These are phyloP conservation scores for Kodamaea restingae DNA, from an alignment of 805 yeast species.

Conservation along the genomic window DNA sequence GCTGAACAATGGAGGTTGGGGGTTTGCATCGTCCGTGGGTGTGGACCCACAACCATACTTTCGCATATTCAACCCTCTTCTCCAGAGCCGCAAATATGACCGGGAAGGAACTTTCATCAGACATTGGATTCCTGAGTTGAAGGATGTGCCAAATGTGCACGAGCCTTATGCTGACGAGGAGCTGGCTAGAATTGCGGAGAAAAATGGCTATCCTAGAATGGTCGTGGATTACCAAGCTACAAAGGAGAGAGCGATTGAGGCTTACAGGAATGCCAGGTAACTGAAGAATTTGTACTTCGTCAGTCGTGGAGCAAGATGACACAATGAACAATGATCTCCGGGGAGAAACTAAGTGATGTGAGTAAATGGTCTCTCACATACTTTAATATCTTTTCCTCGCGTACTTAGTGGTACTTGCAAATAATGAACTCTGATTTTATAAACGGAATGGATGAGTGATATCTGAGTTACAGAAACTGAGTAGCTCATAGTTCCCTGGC, in stretches of 20 bases:
- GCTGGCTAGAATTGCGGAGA: conserved; percentile 16
- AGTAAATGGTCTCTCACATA: too few relatives aligned
- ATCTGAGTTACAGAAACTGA: too few relatives aligned
- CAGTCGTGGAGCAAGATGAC: too few relatives aligned
- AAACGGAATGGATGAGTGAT: too few relatives aligned
- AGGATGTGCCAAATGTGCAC: conserved; percentile 25
- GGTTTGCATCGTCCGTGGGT: conserved; percentile 49
- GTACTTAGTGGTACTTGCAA: too few relatives aligned
- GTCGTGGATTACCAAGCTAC: conserved; percentile 41
- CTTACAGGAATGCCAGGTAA: conserved; percentile 33
- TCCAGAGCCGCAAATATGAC: conserved; percentile 49
- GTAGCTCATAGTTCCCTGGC: too few relatives aligned
- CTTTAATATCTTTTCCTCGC: too few relatives aligned
- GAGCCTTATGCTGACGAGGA: conserved; percentile 28
- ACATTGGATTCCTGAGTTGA: conserved; percentile 49
- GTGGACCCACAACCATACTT: conserved; percentile 56
- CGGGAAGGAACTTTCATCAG: conserved; percentile 44
- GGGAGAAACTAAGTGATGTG: too few relatives aligned
- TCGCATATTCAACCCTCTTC: conserved; percentile 49
- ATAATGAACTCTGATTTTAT: too few relatives aligned
- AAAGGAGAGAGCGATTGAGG: conserved; percentile 40
- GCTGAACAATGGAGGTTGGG: conserved; percentile 59
- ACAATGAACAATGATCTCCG: too few relatives aligned
- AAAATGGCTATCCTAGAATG: conserved; percentile 40
- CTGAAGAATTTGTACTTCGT: too few relatives aligned